Conservation (phyloP, 2,329 filamentous ascomycete species). For the Fusarium avenaceum region DNA sequence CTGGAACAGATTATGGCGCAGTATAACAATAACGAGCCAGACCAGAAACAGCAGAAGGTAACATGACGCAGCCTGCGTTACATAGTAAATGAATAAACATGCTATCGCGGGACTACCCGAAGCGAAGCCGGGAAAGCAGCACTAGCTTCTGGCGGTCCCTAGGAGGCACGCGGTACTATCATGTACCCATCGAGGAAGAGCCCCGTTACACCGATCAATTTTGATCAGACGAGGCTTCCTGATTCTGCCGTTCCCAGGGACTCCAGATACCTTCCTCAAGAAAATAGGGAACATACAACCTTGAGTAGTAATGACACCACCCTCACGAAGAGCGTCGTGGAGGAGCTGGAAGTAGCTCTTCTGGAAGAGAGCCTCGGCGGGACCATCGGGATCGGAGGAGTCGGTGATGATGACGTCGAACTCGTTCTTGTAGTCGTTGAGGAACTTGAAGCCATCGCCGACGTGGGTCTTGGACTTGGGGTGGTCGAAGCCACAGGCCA, state of each 20-base stretch:
- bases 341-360: slow-evolving; percentile 99
- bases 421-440: slow-evolving; percentile 94
- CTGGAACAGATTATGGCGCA: slow-evolving; percentile 24
- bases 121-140: slow-evolving; percentile 56
- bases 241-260: slow-evolving; percentile 54
- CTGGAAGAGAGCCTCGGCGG: slow-evolving; percentile 96
- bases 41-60: slow-evolving; percentile 41
- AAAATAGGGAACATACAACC: slow-evolving; percentile 94
- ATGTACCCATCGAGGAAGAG: slow-evolving; percentile 48
- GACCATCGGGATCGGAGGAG: slow-evolving; percentile 96
- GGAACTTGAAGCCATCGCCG: slow-evolving; percentile 98
- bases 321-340: slow-evolving; percentile 88
- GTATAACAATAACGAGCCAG: slow-evolving; percentile 33
- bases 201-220: slow-evolving; percentile 35
- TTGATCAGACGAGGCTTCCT: slow-evolving; percentile 39
- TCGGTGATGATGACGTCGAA: slow-evolving; percentile 99
- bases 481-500: slow-evolving; percentile 94
- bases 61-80: slow-evolving; percentile 28
- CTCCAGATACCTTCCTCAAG: slow-evolving; percentile 56
- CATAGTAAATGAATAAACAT: slow-evolving; percentile 33
- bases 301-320: slow-evolving; percentile 99
- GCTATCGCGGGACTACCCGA: slow-evolving; percentile 56
- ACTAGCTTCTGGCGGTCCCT: slow-evolving; percentile 56
- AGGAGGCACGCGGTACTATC: slow-evolving; percentile 48
- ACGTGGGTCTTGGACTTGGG: slow-evolving; percentile 93